These are phyloP conservation scores for Colletotrichum graminicola DNA, from an alignment of 2,329 filamentous ascomycete genomes.

Conservation along the genomic window DNA sequence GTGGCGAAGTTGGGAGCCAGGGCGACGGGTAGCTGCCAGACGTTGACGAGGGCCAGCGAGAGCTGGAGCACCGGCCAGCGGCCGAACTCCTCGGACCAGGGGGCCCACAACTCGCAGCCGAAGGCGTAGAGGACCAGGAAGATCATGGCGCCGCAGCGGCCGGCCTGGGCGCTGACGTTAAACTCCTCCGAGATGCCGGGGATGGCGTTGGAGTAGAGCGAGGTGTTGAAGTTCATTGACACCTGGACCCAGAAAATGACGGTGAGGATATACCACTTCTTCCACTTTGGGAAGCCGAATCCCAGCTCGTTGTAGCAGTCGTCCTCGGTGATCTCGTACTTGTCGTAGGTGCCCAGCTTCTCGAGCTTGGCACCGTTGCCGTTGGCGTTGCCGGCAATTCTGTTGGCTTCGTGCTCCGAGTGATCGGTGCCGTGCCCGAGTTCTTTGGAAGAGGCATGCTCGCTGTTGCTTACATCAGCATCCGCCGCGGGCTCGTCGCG, in stretches of 20 bases:
- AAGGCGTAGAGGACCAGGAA: slow-evolving; percentile 87
- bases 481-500: neutral
- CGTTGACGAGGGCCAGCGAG: slow-evolving; percentile 80
- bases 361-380: slow-evolving; percentile 45
- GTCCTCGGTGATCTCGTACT: slow-evolving; percentile 62
- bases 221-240: slow-evolving; percentile 85
- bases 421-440: neutral
- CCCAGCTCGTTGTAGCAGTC: slow-evolving; percentile 77
- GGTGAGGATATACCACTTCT: slow-evolving; percentile 80
- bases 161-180: slow-evolving; percentile 74
- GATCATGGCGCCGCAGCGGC: slow-evolving; percentile 79
- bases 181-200: slow-evolving; percentile 76
- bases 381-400: slow-evolving; percentile 51
- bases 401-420: slow-evolving; percentile 50
- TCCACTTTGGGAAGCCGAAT: slow-evolving; percentile 69
- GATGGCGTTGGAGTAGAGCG: slow-evolving; percentile 78
- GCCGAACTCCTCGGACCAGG: slow-evolving; percentile 87
- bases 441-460: slow-evolving; percentile 11
- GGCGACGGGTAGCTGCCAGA: slow-evolving; percentile 80
- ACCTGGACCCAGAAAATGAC: slow-evolving; percentile 80
- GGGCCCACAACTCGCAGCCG: slow-evolving; percentile 89
- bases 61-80: slow-evolving; percentile 81
- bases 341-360: slow-evolving; percentile 55
- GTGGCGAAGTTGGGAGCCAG: slow-evolving; percentile 79
- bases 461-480: slow-evolving; percentile 4